phyloP scores from a whole-genome alignment of 129 eudicot genomes.

The Flaveria sonorensis region DNA sequence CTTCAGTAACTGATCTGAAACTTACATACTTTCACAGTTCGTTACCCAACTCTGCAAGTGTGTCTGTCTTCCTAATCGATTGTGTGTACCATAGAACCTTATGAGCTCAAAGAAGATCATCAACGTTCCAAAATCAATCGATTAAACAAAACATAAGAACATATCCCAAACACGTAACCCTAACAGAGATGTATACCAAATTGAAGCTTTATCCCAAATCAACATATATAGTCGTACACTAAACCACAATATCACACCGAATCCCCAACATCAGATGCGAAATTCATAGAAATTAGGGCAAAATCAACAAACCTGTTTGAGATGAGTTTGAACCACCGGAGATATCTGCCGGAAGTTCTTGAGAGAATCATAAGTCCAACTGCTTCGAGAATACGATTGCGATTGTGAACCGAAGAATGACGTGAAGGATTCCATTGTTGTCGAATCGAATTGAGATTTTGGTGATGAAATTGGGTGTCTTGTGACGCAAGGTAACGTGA shows the following conservation, averaged over 20 bases:
- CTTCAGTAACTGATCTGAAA: not conserved
- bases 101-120: not conserved
- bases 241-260: slow-evolving; percentile 1
- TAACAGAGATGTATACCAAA: not conserved
- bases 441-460: not conserved
- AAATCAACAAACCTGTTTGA: slow-evolving; percentile 57
- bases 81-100: not conserved
- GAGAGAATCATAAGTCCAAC: slow-evolving; percentile 76
- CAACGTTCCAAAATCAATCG: not conserved
- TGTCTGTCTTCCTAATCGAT: not conserved
- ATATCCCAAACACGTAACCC: not conserved
- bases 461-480: not conserved
- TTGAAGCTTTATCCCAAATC: not conserved
- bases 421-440: slow-evolving; percentile 59
- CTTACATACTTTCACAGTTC: not conserved
- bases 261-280: not conserved
- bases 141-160: not conserved
- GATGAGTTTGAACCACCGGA: slow-evolving; percentile 87
- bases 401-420: slow-evolving; percentile 66
- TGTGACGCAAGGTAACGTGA: not conserved
- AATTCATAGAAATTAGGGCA: not conserved
- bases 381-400: slow-evolving; percentile 47
- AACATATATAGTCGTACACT: not conserved
- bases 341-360: slow-evolving; percentile 86
- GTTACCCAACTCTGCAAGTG: not conserved